phyloP scores from a whole-genome alignment of 441 rosid species.

The Eutrema salsugineum region DNA sequence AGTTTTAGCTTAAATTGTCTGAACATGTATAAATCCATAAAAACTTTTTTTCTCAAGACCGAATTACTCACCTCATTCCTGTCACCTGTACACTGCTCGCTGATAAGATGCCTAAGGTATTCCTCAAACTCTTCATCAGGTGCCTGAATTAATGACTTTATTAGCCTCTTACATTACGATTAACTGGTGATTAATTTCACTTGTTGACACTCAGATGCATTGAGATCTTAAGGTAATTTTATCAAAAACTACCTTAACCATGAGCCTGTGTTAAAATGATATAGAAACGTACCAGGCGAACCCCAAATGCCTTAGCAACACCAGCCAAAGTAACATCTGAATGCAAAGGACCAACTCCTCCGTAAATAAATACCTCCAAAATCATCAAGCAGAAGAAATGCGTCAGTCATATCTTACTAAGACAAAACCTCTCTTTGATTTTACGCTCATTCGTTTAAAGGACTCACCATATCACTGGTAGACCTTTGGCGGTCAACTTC shows the following conservation, averaged over 20 bases:
- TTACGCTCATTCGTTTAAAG: constrained; percentile 3
- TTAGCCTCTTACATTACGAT: background rate
- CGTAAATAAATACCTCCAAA: constrained; percentile 77
- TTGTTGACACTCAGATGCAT: background rate
- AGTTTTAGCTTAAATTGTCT: background rate
- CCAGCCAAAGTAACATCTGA: constrained; percentile 93
- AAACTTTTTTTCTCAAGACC: background rate
- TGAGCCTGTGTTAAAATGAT: background rate
- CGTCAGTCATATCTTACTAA: background rate
- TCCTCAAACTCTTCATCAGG: constrained; percentile 99
- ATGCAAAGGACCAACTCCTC: constrained; percentile 96
- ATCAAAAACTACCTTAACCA: background rate
- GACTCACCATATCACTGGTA: constrained; percentile 69
- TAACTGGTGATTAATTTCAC: background rate
- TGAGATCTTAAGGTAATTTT: background rate
- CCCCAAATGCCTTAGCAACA: constrained; percentile 97
- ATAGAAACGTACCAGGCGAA: constrained; percentile 67
- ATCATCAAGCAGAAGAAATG: background rate
- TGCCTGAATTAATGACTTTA: constrained; percentile 48
- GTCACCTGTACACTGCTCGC: constrained; percentile 79
- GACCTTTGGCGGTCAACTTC: constrained; percentile 82
- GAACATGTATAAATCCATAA: background rate
- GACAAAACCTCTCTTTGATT: background rate
- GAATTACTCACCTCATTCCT: constrained; percentile 75
- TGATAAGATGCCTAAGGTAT: constrained; percentile 73